These are phyloP conservation scores for Phylloporus gajari DNA, from an alignment of 1,284 basidiomycete genomes.

Conservation along the genomic window DNA sequence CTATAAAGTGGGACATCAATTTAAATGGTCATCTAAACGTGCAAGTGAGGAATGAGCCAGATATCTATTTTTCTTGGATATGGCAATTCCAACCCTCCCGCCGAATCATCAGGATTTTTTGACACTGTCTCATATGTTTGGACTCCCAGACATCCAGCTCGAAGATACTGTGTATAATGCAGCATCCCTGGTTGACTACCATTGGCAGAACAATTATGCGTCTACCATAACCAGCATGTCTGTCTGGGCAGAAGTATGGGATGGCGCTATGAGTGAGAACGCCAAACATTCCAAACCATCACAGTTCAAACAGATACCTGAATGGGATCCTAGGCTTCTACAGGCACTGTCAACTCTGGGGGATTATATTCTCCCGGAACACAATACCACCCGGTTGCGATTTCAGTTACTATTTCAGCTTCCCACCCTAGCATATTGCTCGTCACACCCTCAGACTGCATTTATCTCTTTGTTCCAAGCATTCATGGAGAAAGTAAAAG, in stretches of 20 bases:
- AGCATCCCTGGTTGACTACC: too few relatives aligned
- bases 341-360: neutral
- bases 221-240: too few relatives aligned
- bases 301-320: neutral
- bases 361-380: neutral
- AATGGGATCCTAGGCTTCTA: neutral
- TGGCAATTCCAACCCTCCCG: too few relatives aligned
- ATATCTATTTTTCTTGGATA: too few relatives aligned
- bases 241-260: neutral
- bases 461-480: neutral
- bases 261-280: neutral
- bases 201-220: too few relatives aligned
- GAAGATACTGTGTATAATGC: too few relatives aligned
- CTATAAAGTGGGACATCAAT: too few relatives aligned
- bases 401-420: neutral
- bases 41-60: too few relatives aligned
- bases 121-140: too few relatives aligned
- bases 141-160: too few relatives aligned
- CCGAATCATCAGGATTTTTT: too few relatives aligned
- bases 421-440: neutral
- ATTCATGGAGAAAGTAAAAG: neutral
- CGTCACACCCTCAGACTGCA: neutral
- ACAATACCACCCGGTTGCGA: neutral
- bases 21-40: too few relatives aligned
- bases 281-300: neutral